These are phyloP conservation scores for Fusarium nematophilum DNA, from an alignment of 2,329 filamentous ascomycete species.

Conservation along the genomic window DNA sequence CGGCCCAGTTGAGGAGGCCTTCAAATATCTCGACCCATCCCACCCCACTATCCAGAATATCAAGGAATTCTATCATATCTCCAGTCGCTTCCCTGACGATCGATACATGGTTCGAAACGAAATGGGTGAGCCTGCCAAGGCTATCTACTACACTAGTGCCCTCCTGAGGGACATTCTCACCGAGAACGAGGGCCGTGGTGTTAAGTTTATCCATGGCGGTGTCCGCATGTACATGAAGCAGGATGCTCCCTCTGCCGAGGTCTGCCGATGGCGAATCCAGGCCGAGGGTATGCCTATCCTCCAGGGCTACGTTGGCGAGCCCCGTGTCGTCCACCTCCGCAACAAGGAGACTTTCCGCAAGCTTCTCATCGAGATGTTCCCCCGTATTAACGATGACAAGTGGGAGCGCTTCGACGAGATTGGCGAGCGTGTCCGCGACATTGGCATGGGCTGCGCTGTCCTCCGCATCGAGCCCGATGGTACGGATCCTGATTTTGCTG, in stretches of 20 bases:
- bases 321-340: conserved; percentile 78
- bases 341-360: conserved; percentile 83
- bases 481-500: conserved; percentile 68
- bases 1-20: conserved; percentile 84
- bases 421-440: conserved; percentile 80
- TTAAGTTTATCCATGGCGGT: conserved; percentile 96
- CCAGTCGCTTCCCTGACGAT: conserved; percentile 84
- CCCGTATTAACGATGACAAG: conserved; percentile 80
- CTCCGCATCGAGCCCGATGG: conserved; percentile 83
- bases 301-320: conserved; percentile 86
- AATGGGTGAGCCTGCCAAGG: conserved; percentile 86
- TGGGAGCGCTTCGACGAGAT: conserved; percentile 88
- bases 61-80: conserved; percentile 86
- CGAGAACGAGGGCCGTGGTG: conserved; percentile 87
- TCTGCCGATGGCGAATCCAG: conserved; percentile 96
- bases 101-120: conserved; percentile 98
- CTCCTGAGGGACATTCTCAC: conserved; percentile 87
- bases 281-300: conserved; percentile 92
- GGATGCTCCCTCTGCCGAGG: conserved; percentile 85
- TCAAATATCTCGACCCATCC: conserved; percentile 84
- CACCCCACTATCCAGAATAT: conserved; percentile 84
- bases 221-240: conserved; percentile 99
- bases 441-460: conserved; percentile 92
- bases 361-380: conserved; percentile 96
- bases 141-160: conserved; percentile 93